Conservation (phyloP, 2,329 filamentous ascomycete genomes). For the Microsporum audouinii region DNA sequence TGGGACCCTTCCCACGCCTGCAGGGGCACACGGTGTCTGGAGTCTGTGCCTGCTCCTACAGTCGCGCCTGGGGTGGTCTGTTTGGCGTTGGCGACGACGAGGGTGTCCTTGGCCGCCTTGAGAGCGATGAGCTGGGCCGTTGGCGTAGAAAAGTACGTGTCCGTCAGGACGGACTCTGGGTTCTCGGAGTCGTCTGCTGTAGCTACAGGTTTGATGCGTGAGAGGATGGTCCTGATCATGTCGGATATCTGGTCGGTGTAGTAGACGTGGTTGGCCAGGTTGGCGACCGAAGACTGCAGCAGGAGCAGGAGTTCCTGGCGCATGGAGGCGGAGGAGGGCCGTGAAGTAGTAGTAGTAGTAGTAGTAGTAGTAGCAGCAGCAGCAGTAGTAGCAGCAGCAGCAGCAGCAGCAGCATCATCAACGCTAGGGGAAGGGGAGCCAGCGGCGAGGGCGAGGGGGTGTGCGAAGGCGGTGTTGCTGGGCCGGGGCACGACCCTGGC, state of each 20-base stretch:
- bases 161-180: slow-evolving; percentile 39
- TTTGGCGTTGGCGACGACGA: slow-evolving; percentile 66
- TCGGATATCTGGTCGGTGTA: slow-evolving; percentile 93
- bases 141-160: slow-evolving; percentile 52
- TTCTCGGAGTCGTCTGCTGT: slow-evolving; percentile 18
- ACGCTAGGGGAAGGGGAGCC: background rate
- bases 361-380: background rate
- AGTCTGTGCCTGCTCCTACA: slow-evolving; percentile 53
- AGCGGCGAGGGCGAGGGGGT: background rate
- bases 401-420: background rate
- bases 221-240: slow-evolving; percentile 74
- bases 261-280: slow-evolving; percentile 87
- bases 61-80: no score
- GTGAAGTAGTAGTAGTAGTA: background rate
- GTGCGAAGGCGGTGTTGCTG: background rate
- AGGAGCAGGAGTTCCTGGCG: slow-evolving; percentile 54
- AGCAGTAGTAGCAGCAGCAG: background rate
- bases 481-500: slow-evolving; percentile 3
- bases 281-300: slow-evolving; percentile 74
- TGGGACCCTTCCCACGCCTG: slow-evolving; percentile 94
- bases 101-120: slow-evolving; percentile 67
- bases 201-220: slow-evolving; percentile 57
- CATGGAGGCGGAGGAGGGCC: background rate
- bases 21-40: slow-evolving; percentile 63
- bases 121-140: slow-evolving; percentile 56